Base-by-base conservation (phyloP, 305 asterid genomes). In the Salvia sclarea region DNA sequence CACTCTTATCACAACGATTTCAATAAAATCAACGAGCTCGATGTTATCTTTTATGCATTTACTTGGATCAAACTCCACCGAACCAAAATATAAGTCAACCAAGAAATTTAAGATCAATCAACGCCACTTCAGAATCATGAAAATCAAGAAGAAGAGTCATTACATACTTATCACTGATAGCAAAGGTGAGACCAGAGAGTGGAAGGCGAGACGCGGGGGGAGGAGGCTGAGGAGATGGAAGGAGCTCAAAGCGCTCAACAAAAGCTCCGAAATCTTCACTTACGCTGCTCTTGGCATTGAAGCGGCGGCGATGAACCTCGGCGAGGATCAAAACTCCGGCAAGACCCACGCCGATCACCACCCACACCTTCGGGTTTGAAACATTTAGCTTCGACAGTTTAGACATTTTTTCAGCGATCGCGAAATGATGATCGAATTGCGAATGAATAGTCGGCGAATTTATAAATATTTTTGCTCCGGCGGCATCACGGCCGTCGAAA, bases 181-280 rank as follows among this genome's bases (percentile, higher is more conserved):
- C 93, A 66, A 91, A 94, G 57, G 88, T 77, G 71, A 94, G 86
- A 44, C 81, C 90, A 53, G 95, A 65, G 57, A 94, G 88, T 17
- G 83, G 77, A 18, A 85, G 95, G 24, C 83, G 88, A 69, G 97
- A 88, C n/a, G 99, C 96, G 0, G 99, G 99, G 17, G 97, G 99
- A 62, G 96, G 95, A 0, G 96, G 97, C 75, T 87, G 96, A 79
- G 95, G 85, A 72, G 82, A 89, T 12, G 99, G 95, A 21, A 76
- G 80, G 40, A 94, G 83, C 80, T 89, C 85, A 38, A 94, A 81
- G 35, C 88, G 89, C 53, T 86, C 86, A 18, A 89, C 28, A 72
- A 94, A 89, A 37, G 99, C 97, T 48, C 99, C 99, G 12, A 82
- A 89, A 69, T 91, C 96, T 72, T 85, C 84, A 75, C 80, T 87